Evolutionary conservation across 2,329 filamentous ascomycete genomes (phyloP).

Genomic region (Raffaelea ambrosiae): DNA sequence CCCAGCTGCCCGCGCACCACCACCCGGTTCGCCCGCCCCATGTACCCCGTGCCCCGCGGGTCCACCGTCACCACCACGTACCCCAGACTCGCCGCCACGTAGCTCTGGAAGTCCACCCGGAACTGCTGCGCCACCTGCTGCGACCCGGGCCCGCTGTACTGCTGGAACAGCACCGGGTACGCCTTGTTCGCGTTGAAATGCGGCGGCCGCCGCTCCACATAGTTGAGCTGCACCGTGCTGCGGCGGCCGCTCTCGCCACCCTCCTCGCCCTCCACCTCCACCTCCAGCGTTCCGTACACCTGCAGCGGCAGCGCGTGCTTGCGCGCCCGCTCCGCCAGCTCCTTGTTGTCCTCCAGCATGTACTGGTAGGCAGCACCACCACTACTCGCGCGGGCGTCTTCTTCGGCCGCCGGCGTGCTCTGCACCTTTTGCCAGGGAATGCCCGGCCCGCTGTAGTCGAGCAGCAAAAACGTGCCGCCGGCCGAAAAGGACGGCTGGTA

Average conservation of each 20-base stretch:
- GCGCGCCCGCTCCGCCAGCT: constrained; percentile 59
- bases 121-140: constrained; percentile 80
- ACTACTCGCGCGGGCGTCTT: too few species aligned
- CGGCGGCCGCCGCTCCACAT: constrained; percentile 78
- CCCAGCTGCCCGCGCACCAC: constrained; percentile 78
- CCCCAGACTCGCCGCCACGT: constrained; percentile 73
- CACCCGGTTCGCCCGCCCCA: constrained; percentile 75
- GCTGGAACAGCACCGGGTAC: constrained; percentile 90
- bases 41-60: constrained; percentile 84
- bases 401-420: constrained; percentile 51
- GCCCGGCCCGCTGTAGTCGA: constrained; percentile 74
- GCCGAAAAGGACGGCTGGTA: constrained; percentile 79
- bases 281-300: constrained; percentile 74
- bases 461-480: constrained; percentile 71
- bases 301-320: constrained; percentile 75
- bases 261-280: too few species aligned
- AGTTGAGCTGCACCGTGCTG: constrained; percentile 57
- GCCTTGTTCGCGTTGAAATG: constrained; percentile 77
- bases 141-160: constrained; percentile 92
- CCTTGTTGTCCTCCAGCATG: constrained; percentile 68
- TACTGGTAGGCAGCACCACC: too few species aligned
- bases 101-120: constrained; percentile 80
- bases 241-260: too few species aligned
- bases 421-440: constrained; percentile 89
- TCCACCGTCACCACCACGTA: constrained; percentile 96